phyloP scores from a whole-genome alignment of 768 basidiomycete species.

The Astraeus odoratus region DNA sequence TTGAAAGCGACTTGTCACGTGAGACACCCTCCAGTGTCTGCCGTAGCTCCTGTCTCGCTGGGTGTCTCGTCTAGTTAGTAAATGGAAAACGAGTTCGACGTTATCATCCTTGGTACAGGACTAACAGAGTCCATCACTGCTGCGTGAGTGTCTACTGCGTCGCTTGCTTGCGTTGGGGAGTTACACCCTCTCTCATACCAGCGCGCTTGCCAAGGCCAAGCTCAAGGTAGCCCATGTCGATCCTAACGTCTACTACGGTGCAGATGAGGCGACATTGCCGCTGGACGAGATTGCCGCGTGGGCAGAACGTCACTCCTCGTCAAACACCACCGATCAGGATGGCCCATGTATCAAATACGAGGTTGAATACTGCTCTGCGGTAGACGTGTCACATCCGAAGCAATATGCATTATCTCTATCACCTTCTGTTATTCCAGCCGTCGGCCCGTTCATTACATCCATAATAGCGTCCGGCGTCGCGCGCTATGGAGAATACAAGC shows the following conservation, averaged over 20 bases:
- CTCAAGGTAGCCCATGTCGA: conserved; percentile 88
- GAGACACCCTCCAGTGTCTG: too few relatives aligned
- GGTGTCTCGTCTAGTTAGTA: not conserved
- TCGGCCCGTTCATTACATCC: conserved; percentile 72
- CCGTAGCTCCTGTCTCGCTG: not conserved
- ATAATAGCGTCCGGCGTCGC: conserved; percentile 80
- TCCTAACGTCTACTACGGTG: conserved; percentile 78
- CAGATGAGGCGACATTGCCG: conserved; percentile 71
- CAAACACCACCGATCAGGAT: conserved; percentile 3
- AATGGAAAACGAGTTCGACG: conserved; percentile 50
- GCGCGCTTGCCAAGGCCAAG: conserved; percentile 84
- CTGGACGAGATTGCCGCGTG: conserved; percentile 74
- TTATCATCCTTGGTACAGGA: conserved; percentile 70
- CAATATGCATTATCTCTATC: conserved; percentile 84
- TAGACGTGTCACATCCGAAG: conserved; percentile 49
- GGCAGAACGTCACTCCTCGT: conserved; percentile 38
- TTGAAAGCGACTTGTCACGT: too few relatives aligned
- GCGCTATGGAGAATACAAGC: conserved; percentile 84
- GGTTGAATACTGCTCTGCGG: conserved; percentile 35
- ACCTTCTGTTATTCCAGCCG: conserved; percentile 74
- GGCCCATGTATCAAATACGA: conserved; percentile 12
- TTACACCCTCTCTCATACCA: conserved; percentile 26
- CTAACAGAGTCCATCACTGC: conserved; percentile 81
- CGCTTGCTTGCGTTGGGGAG: conserved; percentile 1
- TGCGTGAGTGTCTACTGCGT: conserved; percentile 53